phyloP scores from a whole-genome alignment of 140 eudicot genomes.

The Cichorium intybus region DNA sequence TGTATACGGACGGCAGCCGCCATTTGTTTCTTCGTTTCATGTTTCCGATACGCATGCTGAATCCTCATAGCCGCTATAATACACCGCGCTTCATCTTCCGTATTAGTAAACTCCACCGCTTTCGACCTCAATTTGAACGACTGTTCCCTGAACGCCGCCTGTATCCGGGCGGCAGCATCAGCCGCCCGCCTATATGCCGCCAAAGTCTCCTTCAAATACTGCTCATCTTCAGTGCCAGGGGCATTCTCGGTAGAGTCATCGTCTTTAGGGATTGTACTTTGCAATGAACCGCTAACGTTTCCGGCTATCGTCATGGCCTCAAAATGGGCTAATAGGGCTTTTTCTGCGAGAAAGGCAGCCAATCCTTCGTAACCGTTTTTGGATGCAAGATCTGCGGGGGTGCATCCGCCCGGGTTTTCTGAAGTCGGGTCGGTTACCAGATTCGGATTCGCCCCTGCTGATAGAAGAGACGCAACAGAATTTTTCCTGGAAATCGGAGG shows the following conservation, averaged over 20 bases:
- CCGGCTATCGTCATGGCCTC: slow-evolving; percentile 91
- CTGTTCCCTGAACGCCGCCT: slow-evolving; percentile 84
- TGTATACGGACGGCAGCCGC: slow-evolving; percentile 87
- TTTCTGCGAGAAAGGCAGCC: slow-evolving; percentile 92
- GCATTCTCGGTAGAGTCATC: slow-evolving; percentile 32
- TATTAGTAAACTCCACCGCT: slow-evolving; percentile 51
- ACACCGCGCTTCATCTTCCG: slow-evolving; percentile 79
- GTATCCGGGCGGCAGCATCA: slow-evolving; percentile 98
- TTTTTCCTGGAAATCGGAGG: slow-evolving; percentile 56
- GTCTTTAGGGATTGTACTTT: slow-evolving; percentile 36
- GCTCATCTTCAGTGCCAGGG: slow-evolving; percentile 62
- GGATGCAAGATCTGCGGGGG: slow-evolving; percentile 91
- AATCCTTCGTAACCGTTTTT: slow-evolving; percentile 77
- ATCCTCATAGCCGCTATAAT: slow-evolving; percentile 95
- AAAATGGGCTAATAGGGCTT: slow-evolving; percentile 80
- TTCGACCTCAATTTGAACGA: slow-evolving; percentile 57
- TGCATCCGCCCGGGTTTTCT: slow-evolving; percentile 76
- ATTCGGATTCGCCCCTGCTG: slow-evolving; percentile 94
- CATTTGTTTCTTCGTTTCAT: slow-evolving; percentile 59
- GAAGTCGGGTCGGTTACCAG: slow-evolving; percentile 91
- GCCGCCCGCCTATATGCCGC: slow-evolving; percentile 95
- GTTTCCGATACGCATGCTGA: slow-evolving; percentile 85
- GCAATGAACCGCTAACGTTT: slow-evolving; percentile 79
- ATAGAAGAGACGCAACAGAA: slow-evolving; percentile 82
- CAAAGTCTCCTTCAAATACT: slow-evolving; percentile 70